Base-by-base conservation (phyloP, 228 moss, liverwort and hornwort species). In the Sphagnum magellanicum region DNA sequence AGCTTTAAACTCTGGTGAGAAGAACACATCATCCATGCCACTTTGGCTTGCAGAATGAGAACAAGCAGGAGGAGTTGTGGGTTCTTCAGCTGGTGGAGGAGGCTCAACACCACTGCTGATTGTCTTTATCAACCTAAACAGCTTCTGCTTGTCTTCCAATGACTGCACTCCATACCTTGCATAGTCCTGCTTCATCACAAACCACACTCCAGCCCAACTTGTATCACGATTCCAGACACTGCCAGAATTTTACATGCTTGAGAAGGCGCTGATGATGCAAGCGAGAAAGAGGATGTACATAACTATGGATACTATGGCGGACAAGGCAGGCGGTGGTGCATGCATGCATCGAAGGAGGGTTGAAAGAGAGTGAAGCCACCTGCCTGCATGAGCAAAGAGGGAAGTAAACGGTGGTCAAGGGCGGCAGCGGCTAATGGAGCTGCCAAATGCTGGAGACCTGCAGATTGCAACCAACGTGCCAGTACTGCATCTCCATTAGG, bases 381-480 rank as follows among this genome's bases (percentile, higher is more conserved):
- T 32, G 92, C 95, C 95, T 96, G 92, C 92, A 96, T 92, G 73
- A 96, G 90, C 86, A 96, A 77, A 76, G 95, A 91, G 67, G 92
- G 95, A 72, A 92, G 92, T 62, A 96, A 89, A 74, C 91, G 87
- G 83, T 96, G 92, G 84, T 96, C 92, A 69, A 96, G 88, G 70
- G 95, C 95, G 73, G 92, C 92, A 79, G 91, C 89, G 70, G 91
- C 86, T 73, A 96, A 75, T 79, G 95, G 92, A 84, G 95, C 95
- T 85, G 92, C 92, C 81, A 96, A 83, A 81, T 92, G 95, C 84
- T 96, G 92, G 75, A 92, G 81, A 73, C 95, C 95, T 77, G 92
- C 92, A 70, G 95, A 92, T 76, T 96, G 95, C 89, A 92, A 91
- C 95, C 95, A 96, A 78, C 95, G 91, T 74, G 91, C 92, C 95